Evolutionary conservation across 164 flowering plant genomes (phyloP), one percentile per base, ranked within the genome.

Genomic region (Chimonanthus salicifolius): DNA sequence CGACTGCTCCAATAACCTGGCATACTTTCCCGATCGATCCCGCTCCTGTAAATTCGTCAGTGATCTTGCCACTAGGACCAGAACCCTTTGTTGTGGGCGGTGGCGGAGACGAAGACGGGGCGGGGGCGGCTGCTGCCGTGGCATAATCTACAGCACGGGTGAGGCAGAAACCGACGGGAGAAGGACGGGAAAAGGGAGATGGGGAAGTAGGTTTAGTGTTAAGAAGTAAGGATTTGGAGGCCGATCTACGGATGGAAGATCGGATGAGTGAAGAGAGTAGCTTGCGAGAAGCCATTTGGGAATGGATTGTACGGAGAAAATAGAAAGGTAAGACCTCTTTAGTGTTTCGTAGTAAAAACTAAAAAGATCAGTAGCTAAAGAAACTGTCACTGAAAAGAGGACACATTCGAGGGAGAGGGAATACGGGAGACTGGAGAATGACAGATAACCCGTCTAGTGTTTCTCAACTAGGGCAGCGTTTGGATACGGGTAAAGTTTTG

Each of bases 1-100:
- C 85, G 18, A 82, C 85, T 15, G 82, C 87, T 49, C 85, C 84
- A 43, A 84, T 84, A 58, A 84, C 84, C 74, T 84, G 83, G 63
- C 81, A 84, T 0, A 80, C 86, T 0, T 65, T 45, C 0, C 84
- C 84, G 47, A 82, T 75, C 60, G 84, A 49, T 8, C 84, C 82
- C 6, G 78, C 78, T 4, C 86, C 83, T 2, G 84, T 84, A 75
- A 84, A 84, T 77, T 84, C 86, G 65, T 84, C 84, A 0, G 81
- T 82, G 72, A 84, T 82, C 81, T 82, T 80, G 7, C 84, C 84
- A 18, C 49, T 49, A 10, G 75, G 71, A 1, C 79, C 78, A 7
- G 15, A 45, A 2, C 66, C 62, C 49, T 63, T 68, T 43, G 66
- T 33, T 62, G 72, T 68, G 21, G 80, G 51, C 33, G 82, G 75